A percentile compares a stretch with the other conserved stretches of the same genome.
These are phyloP conservation scores for Fraxinus paxiana DNA, from an alignment of 305 asterid genomes.

Conservation along the genomic window DNA sequence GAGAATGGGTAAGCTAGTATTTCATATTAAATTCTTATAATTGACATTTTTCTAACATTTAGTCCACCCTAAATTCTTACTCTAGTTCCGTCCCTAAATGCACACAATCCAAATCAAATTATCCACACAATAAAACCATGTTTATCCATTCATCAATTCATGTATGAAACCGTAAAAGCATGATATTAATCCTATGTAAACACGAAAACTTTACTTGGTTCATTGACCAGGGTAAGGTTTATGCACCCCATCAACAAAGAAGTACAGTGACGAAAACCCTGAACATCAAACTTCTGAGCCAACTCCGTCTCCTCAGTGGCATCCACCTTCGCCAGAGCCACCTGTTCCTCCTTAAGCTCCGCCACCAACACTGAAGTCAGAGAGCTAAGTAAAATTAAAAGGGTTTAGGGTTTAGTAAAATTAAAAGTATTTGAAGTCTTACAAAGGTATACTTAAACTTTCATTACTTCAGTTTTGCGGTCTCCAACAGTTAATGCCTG, in stretches of 20 bases:
- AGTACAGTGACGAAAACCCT: slow-evolving; percentile 62
- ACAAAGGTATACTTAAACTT: too few relatives aligned
- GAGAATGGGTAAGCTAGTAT: too few relatives aligned
- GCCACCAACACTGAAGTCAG: slow-evolving; percentile 42
- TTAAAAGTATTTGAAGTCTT: too few relatives aligned
- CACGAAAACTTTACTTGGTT: slow-evolving; percentile 8
- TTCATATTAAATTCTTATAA: too few relatives aligned
- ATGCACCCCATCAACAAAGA: too few relatives aligned
- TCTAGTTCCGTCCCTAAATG: too few relatives aligned
- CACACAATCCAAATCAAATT: background rate
- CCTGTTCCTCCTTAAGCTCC: slow-evolving; percentile 49
- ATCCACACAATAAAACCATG: background rate
- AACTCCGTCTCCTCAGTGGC: slow-evolving; percentile 66
- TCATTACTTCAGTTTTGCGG: too few relatives aligned
- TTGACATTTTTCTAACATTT: too few relatives aligned
- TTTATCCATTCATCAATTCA: background rate
- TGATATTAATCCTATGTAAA: background rate
- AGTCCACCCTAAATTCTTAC: background rate
- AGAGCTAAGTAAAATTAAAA: too few relatives aligned
- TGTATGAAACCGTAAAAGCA: background rate
- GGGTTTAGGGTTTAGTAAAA: too few relatives aligned
- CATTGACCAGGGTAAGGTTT: too few relatives aligned
- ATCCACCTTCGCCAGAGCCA: slow-evolving; percentile 48
- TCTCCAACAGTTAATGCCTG: too few relatives aligned
- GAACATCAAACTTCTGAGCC: slow-evolving; percentile 72